Percentiles rank a stretch among this genome's conserved stretches.
Conservation (phyloP, 2,329 filamentous ascomycete species). For the Paracorniculantispora psalliotae region DNA sequence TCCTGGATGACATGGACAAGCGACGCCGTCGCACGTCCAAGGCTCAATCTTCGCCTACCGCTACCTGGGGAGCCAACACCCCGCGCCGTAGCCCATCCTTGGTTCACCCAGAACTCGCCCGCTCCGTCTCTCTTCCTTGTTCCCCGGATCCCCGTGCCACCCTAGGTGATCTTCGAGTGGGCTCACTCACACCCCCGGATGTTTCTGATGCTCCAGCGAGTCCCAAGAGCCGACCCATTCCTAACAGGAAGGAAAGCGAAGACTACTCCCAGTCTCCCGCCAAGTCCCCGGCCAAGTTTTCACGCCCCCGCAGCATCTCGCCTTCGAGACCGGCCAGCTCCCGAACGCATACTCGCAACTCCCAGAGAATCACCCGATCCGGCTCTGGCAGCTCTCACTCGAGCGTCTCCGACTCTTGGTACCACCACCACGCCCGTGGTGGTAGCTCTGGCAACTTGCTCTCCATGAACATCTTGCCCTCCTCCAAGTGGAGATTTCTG, state of each 20-base stretch:
- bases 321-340: slow-evolving; percentile 72
- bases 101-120: slow-evolving; percentile 60
- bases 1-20: slow-evolving; percentile 94
- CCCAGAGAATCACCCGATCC: slow-evolving; percentile 75
- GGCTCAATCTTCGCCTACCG: slow-evolving; percentile 71
- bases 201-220: slow-evolving; percentile 37
- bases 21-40: slow-evolving; percentile 84
- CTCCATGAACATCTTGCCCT: slow-evolving; percentile 64
- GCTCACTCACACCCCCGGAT: slow-evolving; percentile 54
- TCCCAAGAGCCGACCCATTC: slow-evolving; percentile 36
- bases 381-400: slow-evolving; percentile 92
- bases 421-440: slow-evolving; percentile 47
- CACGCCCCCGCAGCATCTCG: slow-evolving; percentile 70
- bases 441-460: slow-evolving; percentile 77
- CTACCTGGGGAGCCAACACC: slow-evolving; percentile 59
- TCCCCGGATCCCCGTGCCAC: slow-evolving; percentile 50
- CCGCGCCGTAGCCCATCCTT: slow-evolving; percentile 59
- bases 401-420: slow-evolving; percentile 60
- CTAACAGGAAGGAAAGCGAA: slow-evolving; percentile 44
- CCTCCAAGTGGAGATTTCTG: slow-evolving; percentile 91
- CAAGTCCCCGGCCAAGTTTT: slow-evolving; percentile 39
- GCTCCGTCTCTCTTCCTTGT: slow-evolving; percentile 64
- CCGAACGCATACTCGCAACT: slow-evolving; percentile 62
- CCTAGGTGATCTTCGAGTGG: slow-evolving; percentile 48
- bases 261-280: slow-evolving; percentile 38